These are phyloP conservation scores for Blastomyces parvus DNA, from an alignment of 2,329 filamentous ascomycete genomes.

Conservation along the genomic window DNA sequence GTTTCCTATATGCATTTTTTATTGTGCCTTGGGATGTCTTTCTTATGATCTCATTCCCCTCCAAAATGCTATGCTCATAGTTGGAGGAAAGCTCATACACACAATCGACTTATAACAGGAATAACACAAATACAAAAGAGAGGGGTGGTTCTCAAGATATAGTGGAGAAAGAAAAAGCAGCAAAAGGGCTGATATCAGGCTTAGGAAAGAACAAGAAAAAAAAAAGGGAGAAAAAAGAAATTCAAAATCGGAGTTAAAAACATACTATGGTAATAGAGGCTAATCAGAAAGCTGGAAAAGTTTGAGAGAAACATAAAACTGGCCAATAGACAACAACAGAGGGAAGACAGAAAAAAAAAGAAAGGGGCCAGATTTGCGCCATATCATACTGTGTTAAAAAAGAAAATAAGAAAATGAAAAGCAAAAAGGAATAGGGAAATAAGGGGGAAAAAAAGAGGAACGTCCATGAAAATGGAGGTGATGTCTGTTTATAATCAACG, in stretches of 20 bases:
- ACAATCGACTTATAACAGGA: neutral
- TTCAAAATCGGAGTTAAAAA: neutral
- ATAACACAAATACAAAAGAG: conserved; percentile 9
- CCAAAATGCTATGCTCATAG: neutral
- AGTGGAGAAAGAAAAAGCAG: neutral
- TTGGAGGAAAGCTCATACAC: neutral
- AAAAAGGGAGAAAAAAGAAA: neutral
- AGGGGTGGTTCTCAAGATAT: neutral
- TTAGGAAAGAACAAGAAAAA: no score
- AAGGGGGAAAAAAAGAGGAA: neutral
- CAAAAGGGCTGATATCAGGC: neutral
- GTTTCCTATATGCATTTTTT: conserved; percentile 20
- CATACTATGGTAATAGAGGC: conserved; percentile 1
- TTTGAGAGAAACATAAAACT: neutral
- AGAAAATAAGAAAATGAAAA: neutral
- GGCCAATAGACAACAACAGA: conserved; percentile 4
- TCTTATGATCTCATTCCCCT: neutral
- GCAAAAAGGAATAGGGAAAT: neutral
- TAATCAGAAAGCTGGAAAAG: neutral
- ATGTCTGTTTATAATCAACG: neutral
- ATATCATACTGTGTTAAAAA: neutral
- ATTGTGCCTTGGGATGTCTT: neutral
- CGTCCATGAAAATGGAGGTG: conserved; percentile 1
- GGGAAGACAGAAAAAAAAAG: neutral
- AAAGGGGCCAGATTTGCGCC: neutral